Base-by-base conservation (phyloP, 208 protist genomes). In the Acanthamoeba healyi region DNA sequence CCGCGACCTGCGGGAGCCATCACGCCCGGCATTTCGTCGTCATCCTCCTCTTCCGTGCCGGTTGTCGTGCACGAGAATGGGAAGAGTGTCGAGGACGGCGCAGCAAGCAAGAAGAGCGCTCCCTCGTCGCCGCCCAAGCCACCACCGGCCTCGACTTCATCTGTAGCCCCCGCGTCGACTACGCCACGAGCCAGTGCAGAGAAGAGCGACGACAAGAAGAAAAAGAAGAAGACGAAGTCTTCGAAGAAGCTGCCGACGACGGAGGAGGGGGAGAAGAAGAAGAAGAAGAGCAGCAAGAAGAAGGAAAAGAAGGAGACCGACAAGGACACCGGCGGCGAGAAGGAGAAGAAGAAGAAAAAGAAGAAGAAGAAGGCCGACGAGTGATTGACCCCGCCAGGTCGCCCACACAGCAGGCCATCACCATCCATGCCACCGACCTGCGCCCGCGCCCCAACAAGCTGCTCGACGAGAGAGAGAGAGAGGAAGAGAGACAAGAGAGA, bases 261-360 rank as follows among this genome's bases (percentile, higher is more conserved):
- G 65, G 22, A 5, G n/a, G 40, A 24, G 65, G 65, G 40, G 34
- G 36, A 34, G 34, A 32, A 32, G 29, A 32, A 74, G 5, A 74
- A 74, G 65, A n/a, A 74, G 36, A 74, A 74, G 65, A 74, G 40
- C 29, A 74, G 40, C 10, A 74, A 38, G 12, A 74, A 38, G n/a
- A 74, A 38, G 29, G 40, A 74, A 32, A 42, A 34, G 36, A 32
- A 74, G 65, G 24, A 74, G 36, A 2, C 34, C 1, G 29, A 42
- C 19, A 74, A 63, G 56, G 56, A 63, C 56, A 63, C 56, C 56
- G 56, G 10, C 56, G 56, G 56, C 56, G 56, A n/a, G 24, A n/a
- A 63, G 56, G 24, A n/a, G 22, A n/a, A 63, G 56, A 63, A 63
- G 56, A 63, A 63, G 19, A 63, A 63, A 24, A 63, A 63, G 56